Conservation (phyloP, 805 yeast species). For the Suhomyces emberorum region DNA sequence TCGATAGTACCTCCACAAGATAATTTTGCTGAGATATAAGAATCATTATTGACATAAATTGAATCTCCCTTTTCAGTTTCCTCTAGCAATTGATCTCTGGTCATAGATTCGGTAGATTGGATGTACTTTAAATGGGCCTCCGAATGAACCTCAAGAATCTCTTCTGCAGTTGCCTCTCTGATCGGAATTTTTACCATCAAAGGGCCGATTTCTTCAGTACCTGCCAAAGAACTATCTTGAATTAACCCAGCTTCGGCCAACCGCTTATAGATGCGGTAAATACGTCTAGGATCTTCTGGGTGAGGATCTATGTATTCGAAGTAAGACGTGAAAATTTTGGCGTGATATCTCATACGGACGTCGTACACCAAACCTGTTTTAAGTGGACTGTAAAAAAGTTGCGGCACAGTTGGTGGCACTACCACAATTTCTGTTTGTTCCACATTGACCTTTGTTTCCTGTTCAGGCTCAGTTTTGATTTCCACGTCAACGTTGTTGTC, state of each 20-base stretch:
- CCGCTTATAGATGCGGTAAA: slow-evolving; percentile 87
- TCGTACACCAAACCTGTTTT: slow-evolving; percentile 96
- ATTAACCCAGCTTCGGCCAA: slow-evolving; percentile 93
- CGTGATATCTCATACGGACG: slow-evolving; percentile 96
- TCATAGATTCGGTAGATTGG: slow-evolving; percentile 72
- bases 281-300: slow-evolving; percentile 97
- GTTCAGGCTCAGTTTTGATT: background rate
- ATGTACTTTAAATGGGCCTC: slow-evolving; percentile 74
- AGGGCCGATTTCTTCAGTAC: slow-evolving; percentile 74
- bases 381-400: slow-evolving; percentile 64
- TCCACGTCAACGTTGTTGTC: background rate
- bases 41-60: slow-evolving; percentile 90
- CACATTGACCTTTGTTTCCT: background rate
- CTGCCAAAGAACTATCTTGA: slow-evolving; percentile 70
- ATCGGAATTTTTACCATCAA: slow-evolving; percentile 87
- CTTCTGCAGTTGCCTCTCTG: slow-evolving; percentile 84
- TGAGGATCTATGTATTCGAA: slow-evolving; percentile 96
- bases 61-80: slow-evolving; percentile 93
- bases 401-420: slow-evolving; percentile 63
- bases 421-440: slow-evolving; percentile 19
- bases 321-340: slow-evolving; percentile 86
- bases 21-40: slow-evolving; percentile 78
- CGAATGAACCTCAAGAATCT: slow-evolving; percentile 82
- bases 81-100: slow-evolving; percentile 68
- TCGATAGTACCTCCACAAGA: slow-evolving; percentile 98